These are phyloP conservation scores for Trifolium pratense DNA, from an alignment of 306 rosid species.

Conservation along the genomic window DNA sequence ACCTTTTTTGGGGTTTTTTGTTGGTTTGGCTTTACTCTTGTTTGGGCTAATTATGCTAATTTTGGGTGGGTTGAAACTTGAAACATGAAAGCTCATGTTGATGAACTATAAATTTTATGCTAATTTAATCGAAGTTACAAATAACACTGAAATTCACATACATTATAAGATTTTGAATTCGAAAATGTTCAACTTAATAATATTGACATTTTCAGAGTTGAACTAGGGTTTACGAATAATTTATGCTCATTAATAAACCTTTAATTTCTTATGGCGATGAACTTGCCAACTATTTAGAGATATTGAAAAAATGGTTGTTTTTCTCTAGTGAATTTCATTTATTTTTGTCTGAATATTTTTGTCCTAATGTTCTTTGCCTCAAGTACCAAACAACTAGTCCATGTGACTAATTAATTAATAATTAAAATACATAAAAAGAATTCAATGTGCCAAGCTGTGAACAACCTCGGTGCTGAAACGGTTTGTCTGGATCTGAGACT, in stretches of 20 bases:
- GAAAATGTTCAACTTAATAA: no score
- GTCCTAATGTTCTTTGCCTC: slow-evolving; percentile 31
- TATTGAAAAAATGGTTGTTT: slow-evolving; percentile 10
- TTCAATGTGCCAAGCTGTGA: slow-evolving; percentile 58
- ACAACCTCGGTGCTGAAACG: slow-evolving; percentile 40
- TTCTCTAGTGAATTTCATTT: slow-evolving; percentile 16
- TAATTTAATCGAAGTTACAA: no score
- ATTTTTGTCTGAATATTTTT: slow-evolving; percentile 17
- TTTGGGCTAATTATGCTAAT: neutral
- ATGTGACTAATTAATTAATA: slow-evolving; percentile 36
- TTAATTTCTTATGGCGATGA: neutral
- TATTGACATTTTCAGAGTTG: no score
- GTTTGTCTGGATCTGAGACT: slow-evolving; percentile 33
- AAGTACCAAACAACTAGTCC: slow-evolving; percentile 34
- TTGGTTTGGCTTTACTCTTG: neutral
- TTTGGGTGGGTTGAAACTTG: neutral
- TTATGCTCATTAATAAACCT: no score
- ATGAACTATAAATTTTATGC: no score
- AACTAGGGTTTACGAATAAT: no score
- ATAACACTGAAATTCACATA: no score
- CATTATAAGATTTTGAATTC: no score
- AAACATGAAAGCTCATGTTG: no score
- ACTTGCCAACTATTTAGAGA: slow-evolving; percentile 19
- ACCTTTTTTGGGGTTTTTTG: neutral
- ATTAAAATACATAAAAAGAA: slow-evolving; percentile 21